Evolutionary conservation across 495 filamentous ascomycete genomes (phyloP).

Genomic region (Penicillium coffeae): DNA sequence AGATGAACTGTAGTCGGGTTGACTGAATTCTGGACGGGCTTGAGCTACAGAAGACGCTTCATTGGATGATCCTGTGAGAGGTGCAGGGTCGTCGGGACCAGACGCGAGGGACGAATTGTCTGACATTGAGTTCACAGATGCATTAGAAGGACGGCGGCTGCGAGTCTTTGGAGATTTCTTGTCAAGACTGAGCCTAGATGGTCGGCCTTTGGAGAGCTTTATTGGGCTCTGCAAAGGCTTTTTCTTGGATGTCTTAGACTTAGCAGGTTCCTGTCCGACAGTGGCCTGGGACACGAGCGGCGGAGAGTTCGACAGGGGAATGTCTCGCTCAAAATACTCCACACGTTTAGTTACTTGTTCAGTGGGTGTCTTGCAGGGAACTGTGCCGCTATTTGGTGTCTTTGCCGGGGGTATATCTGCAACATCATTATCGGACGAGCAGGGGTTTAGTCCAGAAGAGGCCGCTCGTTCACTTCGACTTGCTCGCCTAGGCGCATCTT

Average conservation of each 20-base stretch:
- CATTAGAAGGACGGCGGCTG: slow-evolving; percentile 28
- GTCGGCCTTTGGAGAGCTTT: slow-evolving; percentile 32
- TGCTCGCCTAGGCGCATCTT: no score
- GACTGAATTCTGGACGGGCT: slow-evolving; percentile 18
- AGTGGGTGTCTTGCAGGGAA: neutral
- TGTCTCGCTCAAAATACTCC: neutral
- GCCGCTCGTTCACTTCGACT: no score
- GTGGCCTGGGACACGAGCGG: neutral
- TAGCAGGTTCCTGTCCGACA: slow-evolving; percentile 1
- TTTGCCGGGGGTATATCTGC: neutral
- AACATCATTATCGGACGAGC: neutral
- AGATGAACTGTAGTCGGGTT: slow-evolving; percentile 11
- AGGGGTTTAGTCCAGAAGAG: no score
- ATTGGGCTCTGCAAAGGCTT: slow-evolving; percentile 40
- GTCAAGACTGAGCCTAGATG: slow-evolving; percentile 22
- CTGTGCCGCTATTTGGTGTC: neutral
- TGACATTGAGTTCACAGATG: slow-evolving; percentile 33
- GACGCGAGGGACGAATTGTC: slow-evolving; percentile 36
- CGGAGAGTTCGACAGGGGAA: neutral
- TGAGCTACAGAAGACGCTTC: slow-evolving; percentile 24
- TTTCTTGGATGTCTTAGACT: slow-evolving; percentile 11
- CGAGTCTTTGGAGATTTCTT: slow-evolving; percentile 18
- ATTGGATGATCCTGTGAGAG: slow-evolving; percentile 29
- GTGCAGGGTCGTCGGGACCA: slow-evolving; percentile 29
- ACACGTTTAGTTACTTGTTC: neutral